phyloP scores from a whole-genome alignment of 1,284 basidiomycete genomes.

The Volvariella surrecta region DNA sequence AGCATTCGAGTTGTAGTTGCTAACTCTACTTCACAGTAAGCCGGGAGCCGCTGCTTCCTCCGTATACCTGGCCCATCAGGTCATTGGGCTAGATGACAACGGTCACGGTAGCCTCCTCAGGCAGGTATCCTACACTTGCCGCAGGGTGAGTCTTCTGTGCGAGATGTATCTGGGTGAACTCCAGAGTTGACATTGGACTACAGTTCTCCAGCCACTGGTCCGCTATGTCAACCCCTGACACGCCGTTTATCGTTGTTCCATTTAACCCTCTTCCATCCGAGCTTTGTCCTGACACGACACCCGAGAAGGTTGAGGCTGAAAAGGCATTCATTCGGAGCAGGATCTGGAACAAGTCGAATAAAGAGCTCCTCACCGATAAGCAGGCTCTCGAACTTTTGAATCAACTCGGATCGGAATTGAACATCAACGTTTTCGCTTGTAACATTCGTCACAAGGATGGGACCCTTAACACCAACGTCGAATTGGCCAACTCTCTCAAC shows the following conservation, averaged over 20 bases:
- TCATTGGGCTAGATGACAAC: constrained; percentile 26
- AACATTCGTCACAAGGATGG: constrained; percentile 31
- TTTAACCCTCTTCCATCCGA: constrained; percentile 29
- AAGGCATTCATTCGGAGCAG: constrained; percentile 27
- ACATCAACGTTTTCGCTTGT: constrained; percentile 36
- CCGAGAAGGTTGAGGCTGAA: constrained; percentile 19
- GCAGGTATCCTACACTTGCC: constrained; percentile 27
- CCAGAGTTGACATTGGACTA: constrained; percentile 14
- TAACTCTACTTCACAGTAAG: constrained; percentile 22
- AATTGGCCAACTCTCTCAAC: constrained; percentile 35
- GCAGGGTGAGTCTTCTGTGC: constrained; percentile 18
- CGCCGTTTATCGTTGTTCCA: constrained; percentile 25
- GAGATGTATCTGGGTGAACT: constrained; percentile 5
- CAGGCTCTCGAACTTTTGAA: constrained; percentile 23
- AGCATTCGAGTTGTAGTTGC: background rate
- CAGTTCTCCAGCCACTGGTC: constrained; percentile 27
- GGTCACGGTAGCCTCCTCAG: constrained; percentile 32
- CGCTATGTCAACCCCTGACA: constrained; percentile 26
- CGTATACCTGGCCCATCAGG: constrained; percentile 25
- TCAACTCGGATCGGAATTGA: constrained; percentile 32
- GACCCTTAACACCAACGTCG: constrained; percentile 29
- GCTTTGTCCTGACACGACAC: constrained; percentile 4
- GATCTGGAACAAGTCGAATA: constrained; percentile 24
- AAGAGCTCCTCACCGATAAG: constrained; percentile 23
- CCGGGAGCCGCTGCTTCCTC: constrained; percentile 33